These are phyloP conservation scores for Cunninghamia lanceolata DNA, from an alignment of 75 land plant genomes.

Conservation along the genomic window DNA sequence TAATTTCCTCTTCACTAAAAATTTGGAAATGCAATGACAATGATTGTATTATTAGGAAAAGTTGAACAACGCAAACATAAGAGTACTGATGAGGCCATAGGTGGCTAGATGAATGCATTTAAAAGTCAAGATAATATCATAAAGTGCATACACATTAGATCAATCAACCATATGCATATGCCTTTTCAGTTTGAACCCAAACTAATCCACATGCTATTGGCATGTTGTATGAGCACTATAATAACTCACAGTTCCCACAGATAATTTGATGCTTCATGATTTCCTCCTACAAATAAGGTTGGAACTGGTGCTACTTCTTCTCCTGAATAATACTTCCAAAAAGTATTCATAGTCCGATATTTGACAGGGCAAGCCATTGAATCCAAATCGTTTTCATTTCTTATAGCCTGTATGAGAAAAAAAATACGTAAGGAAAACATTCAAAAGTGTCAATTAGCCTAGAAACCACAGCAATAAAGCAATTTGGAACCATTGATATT, in stretches of 20 bases:
- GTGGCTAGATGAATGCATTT: not conserved
- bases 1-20: not conserved
- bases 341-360: constrained; percentile 69
- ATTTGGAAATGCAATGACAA: not conserved
- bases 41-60: not conserved
- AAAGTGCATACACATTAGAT: not conserved
- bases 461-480: not conserved
- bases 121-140: not conserved
- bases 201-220: not conserved
- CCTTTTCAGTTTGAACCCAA: not conserved
- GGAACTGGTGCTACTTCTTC: constrained; percentile 75
- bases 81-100: not conserved
- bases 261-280: constrained; percentile 97
- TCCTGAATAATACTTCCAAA: constrained; percentile 98
- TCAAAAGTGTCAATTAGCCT: not conserved
- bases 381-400: constrained; percentile 77
- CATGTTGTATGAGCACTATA: not conserved
- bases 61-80: not conserved
- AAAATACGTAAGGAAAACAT: not conserved
- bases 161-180: not conserved
- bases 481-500: not conserved
- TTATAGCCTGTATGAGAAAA: constrained; percentile 63
- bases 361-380: constrained; percentile 71
- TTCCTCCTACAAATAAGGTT: constrained; percentile 92
- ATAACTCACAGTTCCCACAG: constrained; percentile 93